Base-by-base conservation (phyloP, 1,284 basidiomycete genomes). In the Cryptococcus amylolentus region DNA sequence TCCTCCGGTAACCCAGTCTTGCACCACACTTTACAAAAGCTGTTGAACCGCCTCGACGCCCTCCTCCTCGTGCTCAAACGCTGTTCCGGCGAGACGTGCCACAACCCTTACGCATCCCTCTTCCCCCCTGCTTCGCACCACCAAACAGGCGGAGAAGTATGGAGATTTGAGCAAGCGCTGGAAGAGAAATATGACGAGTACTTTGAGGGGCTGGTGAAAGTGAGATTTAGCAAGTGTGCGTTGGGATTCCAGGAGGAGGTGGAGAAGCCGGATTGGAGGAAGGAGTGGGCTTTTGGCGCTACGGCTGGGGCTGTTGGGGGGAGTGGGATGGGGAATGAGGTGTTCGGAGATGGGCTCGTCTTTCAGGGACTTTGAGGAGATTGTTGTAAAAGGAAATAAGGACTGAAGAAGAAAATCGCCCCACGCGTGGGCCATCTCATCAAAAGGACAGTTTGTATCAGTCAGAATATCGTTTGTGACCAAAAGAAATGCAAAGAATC, bases 11-110 rank as follows among this genome's bases (percentile, higher is more conserved):
- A 20, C 20, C 14, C 20, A 18, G n/a, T 39, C 20, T 5, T 38
- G 31, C 10, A 31, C 18, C 40, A 7, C 9, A 18, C 50, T 16
- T 44, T 55, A 7, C 55, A 61, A 45, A 51, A 52, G 9, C 53
- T 66, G 1, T 56, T 61, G 2, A 20, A 64, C 47, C 67, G 73
- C 6, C 60, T 73, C 20, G 73, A 75, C 47, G 73, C 65, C 0
- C 58, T 75, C 43, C 49, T 67, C 10, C 65, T 75, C n/a, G 68
- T 70, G 4, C 64, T 75, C 38, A 73, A 73, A 60, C 66, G 59
- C 2, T 75, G 73, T 56, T n/a, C 38, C 10, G 73, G 66, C n/a
- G 53, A 61, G 4, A 50, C 48, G 1, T 75, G 73, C 56, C 52
- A 57, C n/a, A 20, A 60, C 4, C 69, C 70, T 0, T 75, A 66